Base-by-base conservation (phyloP, 139 green algal species). In the Haematococcus lacustris region DNA sequence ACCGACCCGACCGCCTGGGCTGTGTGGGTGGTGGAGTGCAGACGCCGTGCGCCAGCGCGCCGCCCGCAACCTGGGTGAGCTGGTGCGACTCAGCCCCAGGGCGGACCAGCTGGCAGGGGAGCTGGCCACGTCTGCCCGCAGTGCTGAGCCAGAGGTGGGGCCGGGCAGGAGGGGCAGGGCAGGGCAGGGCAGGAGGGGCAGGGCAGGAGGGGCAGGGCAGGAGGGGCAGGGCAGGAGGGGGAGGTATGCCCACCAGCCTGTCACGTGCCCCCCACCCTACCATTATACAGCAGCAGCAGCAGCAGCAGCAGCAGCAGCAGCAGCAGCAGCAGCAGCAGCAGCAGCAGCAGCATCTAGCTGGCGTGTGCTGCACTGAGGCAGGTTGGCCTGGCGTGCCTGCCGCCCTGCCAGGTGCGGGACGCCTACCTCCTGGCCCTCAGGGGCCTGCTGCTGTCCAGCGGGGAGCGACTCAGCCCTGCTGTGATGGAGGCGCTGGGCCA, bases 51-150 rank as follows among this genome's bases (percentile, higher is more conserved):
- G 85, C 25, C 53, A 62, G 53, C 77, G 75, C 7, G 93, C 92
- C 2, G 93, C 90, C 21, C 51, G 71, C 47, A 96, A 97, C 80
- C 77, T 97, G 51, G 93, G 93, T 1, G 71, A 87, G 50, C 87
- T 97, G 21, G 82, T 86, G 1, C 71, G 70, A 26, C 80, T 97
- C 77, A 85, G 53, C 62, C 75, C 81, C n/a, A 85, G 92, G 17
- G 75, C 92, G 41, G 93, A 97, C 73, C 77, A 84, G 75, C 88
- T 97, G 61, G 87, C 83, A 1, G 63, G 40, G 23, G 83, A 91
- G 66, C 83, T 91, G 47, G 72, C 75, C 21, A 78, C 51, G 37
- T 82, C 65, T 53, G 88, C 81, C 28, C 51, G 69, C 28, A 74
- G 53, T 4, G 80, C 68, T 23, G 76, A 85, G 37, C 80, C 80